phyloP scores from a whole-genome alignment of 179 eudicot genomes.

The Silene coronaria region DNA sequence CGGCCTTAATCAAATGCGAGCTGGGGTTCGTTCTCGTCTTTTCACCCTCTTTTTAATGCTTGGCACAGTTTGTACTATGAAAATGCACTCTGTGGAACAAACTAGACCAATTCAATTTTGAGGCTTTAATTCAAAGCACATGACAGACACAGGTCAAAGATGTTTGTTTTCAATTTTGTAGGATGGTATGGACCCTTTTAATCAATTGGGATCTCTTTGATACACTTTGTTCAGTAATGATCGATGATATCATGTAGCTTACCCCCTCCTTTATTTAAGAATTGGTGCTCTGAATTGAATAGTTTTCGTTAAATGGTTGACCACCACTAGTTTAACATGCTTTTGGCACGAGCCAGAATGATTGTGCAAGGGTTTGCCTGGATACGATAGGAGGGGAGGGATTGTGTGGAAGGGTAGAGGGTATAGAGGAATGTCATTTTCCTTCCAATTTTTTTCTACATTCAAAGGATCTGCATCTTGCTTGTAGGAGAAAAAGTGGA shows the following conservation, averaged over 20 bases:
- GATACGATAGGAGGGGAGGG: too few relatives aligned
- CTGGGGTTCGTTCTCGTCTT: constrained; percentile 64
- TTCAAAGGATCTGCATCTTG: too few relatives aligned
- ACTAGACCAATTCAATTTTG: not conserved
- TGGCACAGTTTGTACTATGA: not conserved
- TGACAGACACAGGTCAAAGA: not conserved
- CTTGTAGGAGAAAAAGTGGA: too few relatives aligned
- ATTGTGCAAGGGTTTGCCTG: not conserved
- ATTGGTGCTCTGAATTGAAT: not conserved
- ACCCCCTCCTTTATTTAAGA: not conserved
- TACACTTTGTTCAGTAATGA: not conserved
- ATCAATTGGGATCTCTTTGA: not conserved
- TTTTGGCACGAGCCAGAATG: not conserved
- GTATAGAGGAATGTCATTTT: too few relatives aligned
- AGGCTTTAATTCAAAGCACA: not conserved
- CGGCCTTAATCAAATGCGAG: constrained; percentile 98
- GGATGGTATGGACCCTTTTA: not conserved
- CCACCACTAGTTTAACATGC: not conserved
- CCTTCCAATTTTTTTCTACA: too few relatives aligned
- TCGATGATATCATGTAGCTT: not conserved
- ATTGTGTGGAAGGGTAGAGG: too few relatives aligned
- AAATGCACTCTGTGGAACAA: not conserved
- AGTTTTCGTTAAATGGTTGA: not conserved
- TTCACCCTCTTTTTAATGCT: not conserved
- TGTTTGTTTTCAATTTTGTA: too few relatives aligned